Conservation (phyloP, 345 rosid species). For the Carallia brachiata region DNA sequence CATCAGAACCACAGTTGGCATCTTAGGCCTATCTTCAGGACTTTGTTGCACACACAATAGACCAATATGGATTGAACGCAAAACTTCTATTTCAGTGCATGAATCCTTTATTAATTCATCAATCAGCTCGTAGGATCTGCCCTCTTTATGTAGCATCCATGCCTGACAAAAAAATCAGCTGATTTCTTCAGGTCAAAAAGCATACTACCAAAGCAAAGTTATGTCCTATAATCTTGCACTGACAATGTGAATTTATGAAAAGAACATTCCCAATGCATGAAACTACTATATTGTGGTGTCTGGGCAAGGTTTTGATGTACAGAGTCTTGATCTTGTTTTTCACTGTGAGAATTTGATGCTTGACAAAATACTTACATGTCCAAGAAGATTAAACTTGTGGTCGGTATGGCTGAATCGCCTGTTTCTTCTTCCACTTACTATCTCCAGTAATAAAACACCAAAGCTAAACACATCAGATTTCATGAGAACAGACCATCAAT, state of each 20-base stretch:
- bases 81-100: constrained; percentile 1
- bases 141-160: constrained; percentile 10
- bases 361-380: constrained; percentile 7
- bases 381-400: constrained; percentile 11
- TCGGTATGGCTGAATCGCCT: constrained; percentile 2
- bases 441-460: constrained; percentile 12
- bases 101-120: background rate
- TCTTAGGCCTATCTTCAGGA: constrained; percentile 18
- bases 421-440: background rate
- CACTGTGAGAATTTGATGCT: background rate
- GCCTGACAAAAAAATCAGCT: constrained; percentile 3
- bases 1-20: constrained; percentile 26
- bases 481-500: constrained; percentile 5
- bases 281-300: too few relatives aligned
- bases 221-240: too few relatives aligned
- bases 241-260: too few relatives aligned
- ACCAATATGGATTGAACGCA: constrained; percentile 9
- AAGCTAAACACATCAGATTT: constrained; percentile 16
- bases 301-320: background rate
- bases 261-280: too few relatives aligned
- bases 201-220: too few relatives aligned
- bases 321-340: background rate
- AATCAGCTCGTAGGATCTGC: background rate
- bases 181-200: background rate
- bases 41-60: constrained; percentile 18